Base-by-base conservation (phyloP, 1,139 yeast genomes). In the Saccharomyces hybrid region DNA sequence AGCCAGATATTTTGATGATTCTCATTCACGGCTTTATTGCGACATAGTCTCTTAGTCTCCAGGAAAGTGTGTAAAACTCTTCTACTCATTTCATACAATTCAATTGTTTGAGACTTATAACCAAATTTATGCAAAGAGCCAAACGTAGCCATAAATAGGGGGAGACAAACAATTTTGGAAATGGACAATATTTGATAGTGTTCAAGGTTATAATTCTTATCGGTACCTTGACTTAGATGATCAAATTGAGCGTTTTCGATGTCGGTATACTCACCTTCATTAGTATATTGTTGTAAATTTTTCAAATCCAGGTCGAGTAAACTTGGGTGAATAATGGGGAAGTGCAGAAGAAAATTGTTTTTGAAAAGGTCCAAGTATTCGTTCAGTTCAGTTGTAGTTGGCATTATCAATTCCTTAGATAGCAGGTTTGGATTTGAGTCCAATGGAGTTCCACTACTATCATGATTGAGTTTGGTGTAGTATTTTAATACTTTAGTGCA, bases 61-160 rank as follows among this genome's bases (percentile, higher is more conserved):
- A 86, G 73, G 65, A 83, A 86, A 28, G 86, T 88, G 68, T 86
- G 93, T 52, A 86, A 80, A 26, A 87, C 83, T 61, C 93, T 75
- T 69, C 93, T 78, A 31, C 89, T 83, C 9, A 88, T 87, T 63
- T 86, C 93, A 66, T 85, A 86, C 51, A 86, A 70, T 27, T 62
- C 63, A 44, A 62, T 59, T 6, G 69, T 67, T 34, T 59, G 61
- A 11, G 69, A 61, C 16, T 58, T 57, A 54, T 84, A 83, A 4
- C 85, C 79, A 59, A 81, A 86, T 57, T 74, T 75, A 55, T 82
- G 78, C 30, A 85, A 73, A 0, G 93, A 89, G 14, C 95, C 95
- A 54, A 85, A 77, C 0, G 91, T 82, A 0, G 89, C 89, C 57
- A 84, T 76, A 56, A 86, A 74, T 38, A 86, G 73, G 0, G 95